Conservation (phyloP, 805 yeast genomes). For the Saturnispora bothae region DNA sequence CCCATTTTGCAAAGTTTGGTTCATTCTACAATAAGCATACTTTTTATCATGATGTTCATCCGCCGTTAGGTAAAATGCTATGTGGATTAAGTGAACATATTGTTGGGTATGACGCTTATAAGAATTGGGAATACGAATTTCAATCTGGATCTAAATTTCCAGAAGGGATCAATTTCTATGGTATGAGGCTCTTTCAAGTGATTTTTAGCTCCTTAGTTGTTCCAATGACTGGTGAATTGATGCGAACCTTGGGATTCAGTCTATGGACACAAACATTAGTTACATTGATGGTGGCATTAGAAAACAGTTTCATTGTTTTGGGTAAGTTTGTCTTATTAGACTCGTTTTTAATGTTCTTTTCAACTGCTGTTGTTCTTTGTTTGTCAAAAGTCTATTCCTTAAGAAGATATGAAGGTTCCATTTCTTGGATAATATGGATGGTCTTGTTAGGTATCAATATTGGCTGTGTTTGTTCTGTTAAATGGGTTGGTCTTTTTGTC, state of each 20-base stretch:
- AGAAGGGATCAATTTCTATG: slow-evolving; percentile 44
- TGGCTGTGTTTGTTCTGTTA: slow-evolving; percentile 77
- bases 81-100: slow-evolving; percentile 69
- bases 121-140: slow-evolving; percentile 54
- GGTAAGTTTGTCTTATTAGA: slow-evolving; percentile 70
- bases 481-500: slow-evolving; percentile 82
- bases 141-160: slow-evolving; percentile 60
- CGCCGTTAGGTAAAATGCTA: slow-evolving; percentile 76
- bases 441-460: slow-evolving; percentile 52
- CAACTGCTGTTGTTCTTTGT: slow-evolving; percentile 56
- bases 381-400: slow-evolving; percentile 45
- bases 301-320: slow-evolving; percentile 57
- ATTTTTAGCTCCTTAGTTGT: slow-evolving; percentile 54
- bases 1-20: slow-evolving; percentile 88
- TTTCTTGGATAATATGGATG: slow-evolving; percentile 43
- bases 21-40: slow-evolving; percentile 70
- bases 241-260: slow-evolving; percentile 45
- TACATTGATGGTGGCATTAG: slow-evolving; percentile 53
- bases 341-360: slow-evolving; percentile 67
- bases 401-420: slow-evolving; percentile 30
- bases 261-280: slow-evolving; percentile 48
- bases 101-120: slow-evolving; percentile 47
- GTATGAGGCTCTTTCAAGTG: slow-evolving; percentile 67
- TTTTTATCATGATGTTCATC: slow-evolving; percentile 80
- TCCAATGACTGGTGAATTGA: slow-evolving; percentile 64